These are phyloP conservation scores for Mycena pura DNA, from an alignment of 768 basidiomycete species.

Conservation along the genomic window DNA sequence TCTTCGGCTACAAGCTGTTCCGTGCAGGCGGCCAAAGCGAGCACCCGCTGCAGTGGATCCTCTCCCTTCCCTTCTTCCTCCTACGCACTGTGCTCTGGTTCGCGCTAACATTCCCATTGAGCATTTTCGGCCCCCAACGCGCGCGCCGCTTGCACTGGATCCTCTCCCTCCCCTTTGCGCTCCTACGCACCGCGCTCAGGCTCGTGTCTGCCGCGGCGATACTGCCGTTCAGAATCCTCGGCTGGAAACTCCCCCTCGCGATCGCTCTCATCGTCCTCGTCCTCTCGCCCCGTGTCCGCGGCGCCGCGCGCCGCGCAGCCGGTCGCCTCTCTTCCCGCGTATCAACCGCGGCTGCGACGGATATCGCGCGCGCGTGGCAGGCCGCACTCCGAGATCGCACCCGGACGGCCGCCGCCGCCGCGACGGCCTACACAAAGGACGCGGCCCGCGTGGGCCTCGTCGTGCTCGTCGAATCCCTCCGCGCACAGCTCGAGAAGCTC, in stretches of 20 bases:
- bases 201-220: no score
- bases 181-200: no score
- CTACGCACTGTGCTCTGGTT: not conserved
- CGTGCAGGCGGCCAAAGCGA: no score
- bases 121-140: no score
- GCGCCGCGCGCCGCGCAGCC: not conserved
- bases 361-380: not conserved
- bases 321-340: not conserved
- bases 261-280: not conserved
- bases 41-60: not conserved
- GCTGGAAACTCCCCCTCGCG: constrained; percentile 2
- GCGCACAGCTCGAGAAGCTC: not conserved
- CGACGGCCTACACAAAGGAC: not conserved
- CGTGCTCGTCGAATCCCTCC: not conserved
- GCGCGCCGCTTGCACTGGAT: no score
- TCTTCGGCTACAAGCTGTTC: not conserved
- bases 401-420: not conserved
- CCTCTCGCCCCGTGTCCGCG: not conserved
- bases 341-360: not conserved
- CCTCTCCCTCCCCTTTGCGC: no score
- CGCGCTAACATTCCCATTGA: not conserved
- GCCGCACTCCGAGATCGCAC: not conserved
- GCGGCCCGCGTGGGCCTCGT: not conserved
- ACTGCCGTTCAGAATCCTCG: not conserved
- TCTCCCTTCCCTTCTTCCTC: not conserved